Percentiles rank a stretch among this genome's conserved stretches.
These are phyloP conservation scores for Kodamaea alishanica DNA, from an alignment of 1,139 yeast species.

Conservation along the genomic window DNA sequence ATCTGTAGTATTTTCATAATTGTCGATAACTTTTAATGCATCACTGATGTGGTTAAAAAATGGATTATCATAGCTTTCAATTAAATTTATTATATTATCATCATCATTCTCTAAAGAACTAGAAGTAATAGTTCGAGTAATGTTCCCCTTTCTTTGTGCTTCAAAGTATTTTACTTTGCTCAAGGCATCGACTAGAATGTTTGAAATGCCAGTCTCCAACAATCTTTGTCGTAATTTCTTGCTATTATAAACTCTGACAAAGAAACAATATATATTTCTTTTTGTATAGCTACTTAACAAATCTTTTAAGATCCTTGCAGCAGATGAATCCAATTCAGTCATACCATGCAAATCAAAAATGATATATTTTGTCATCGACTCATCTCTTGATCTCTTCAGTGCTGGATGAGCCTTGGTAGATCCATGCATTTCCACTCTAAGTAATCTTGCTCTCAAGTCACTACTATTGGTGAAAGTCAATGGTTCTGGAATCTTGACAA, in stretches of 20 bases:
- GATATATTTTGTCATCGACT: constrained; percentile 58
- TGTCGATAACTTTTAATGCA: constrained; percentile 41
- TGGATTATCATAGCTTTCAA: constrained; percentile 29
- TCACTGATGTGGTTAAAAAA: constrained; percentile 41
- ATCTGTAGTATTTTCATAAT: constrained; percentile 22
- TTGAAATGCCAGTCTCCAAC: constrained; percentile 30
- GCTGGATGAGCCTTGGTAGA: constrained; percentile 85
- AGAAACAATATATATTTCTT: constrained; percentile 58
- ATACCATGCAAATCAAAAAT: constrained; percentile 83
- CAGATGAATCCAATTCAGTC: constrained; percentile 85
- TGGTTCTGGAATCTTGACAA: constrained; percentile 89
- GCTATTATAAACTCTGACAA: constrained; percentile 58
- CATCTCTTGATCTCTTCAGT: constrained; percentile 52
- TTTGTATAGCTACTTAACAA: constrained; percentile 53
- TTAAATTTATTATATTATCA: constrained; percentile 20
- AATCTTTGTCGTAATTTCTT: constrained; percentile 30
- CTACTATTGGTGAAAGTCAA: constrained; percentile 87
- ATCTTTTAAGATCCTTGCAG: constrained; percentile 68
- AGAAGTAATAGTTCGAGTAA: background rate
- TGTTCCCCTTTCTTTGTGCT: constrained; percentile 15
- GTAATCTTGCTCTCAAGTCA: constrained; percentile 71
- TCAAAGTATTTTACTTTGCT: constrained; percentile 26
- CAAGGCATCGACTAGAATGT: constrained; percentile 26
- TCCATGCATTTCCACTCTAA: constrained; percentile 80
- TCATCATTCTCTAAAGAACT: constrained; percentile 10